phyloP scores from a whole-genome alignment of 257 asterid genomes.

The Solanum microdontum region DNA sequence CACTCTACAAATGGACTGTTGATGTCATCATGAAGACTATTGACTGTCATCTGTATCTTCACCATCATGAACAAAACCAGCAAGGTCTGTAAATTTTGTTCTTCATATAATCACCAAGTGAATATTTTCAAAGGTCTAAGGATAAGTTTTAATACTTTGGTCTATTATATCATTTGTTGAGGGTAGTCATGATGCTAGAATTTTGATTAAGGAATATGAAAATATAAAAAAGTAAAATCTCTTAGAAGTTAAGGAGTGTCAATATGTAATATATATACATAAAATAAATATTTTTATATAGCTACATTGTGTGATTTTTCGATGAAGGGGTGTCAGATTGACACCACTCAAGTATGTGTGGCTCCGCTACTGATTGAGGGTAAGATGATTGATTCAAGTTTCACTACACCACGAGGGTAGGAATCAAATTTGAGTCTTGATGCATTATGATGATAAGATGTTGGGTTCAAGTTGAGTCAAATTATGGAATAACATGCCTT shows the following conservation, averaged over 20 bases:
- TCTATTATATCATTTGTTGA: too few relatives aligned
- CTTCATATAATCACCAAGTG: background rate
- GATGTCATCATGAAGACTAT: background rate
- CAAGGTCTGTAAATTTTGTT: background rate
- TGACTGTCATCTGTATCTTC: background rate
- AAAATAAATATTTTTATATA: too few relatives aligned
- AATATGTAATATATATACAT: too few relatives aligned
- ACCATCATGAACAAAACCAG: background rate
- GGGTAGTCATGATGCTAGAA: too few relatives aligned
- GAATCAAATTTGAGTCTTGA: background rate
- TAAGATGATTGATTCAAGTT: background rate
- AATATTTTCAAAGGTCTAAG: too few relatives aligned
- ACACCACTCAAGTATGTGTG: too few relatives aligned
- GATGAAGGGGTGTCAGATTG: background rate
- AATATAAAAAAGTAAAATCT: too few relatives aligned
- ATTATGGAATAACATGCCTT: too few relatives aligned
- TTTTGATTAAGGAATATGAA: too few relatives aligned
- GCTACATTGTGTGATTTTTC: too few relatives aligned
- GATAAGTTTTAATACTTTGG: too few relatives aligned
- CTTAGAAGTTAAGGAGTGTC: background rate
- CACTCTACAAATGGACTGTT: background rate
- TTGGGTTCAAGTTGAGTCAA: too few relatives aligned
- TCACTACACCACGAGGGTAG: background rate
- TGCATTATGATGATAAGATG: background rate
- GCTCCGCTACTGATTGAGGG: background rate